Evolutionary conservation across 202 grass and related monocot genomes (phyloP).

Genomic region (Cymbopogon flexuosus): DNA sequence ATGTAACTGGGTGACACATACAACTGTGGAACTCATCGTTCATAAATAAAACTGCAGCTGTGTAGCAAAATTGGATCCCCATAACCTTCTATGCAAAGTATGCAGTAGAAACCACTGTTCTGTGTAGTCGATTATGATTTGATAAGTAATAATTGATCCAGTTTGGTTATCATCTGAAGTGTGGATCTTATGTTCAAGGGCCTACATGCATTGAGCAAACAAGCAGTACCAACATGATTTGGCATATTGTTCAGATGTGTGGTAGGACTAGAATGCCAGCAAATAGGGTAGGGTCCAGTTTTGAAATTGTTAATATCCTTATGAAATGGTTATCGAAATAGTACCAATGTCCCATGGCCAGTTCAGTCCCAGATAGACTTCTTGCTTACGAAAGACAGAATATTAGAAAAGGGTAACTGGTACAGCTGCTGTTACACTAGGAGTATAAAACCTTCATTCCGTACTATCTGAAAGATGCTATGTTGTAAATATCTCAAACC

Average conservation of each 20-base stretch:
- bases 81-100: not conserved
- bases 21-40: not conserved
- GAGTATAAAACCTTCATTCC: not conserved
- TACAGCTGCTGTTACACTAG: not conserved
- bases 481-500: not conserved
- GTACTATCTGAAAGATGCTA: not conserved
- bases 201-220: not conserved
- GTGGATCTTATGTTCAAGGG: not conserved
- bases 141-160: not conserved
- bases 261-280: not conserved
- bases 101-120: not conserved
- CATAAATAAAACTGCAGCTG: not conserved
- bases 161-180: not conserved
- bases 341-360: not conserved
- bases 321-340: constrained; percentile 9
- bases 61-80: not conserved
- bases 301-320: not conserved
- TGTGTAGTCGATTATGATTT: not conserved
- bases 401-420: not conserved
- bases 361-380: constrained; percentile 1
- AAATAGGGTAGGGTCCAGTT: not conserved
- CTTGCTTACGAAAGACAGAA: not conserved
- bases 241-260: too few species aligned
- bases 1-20: not conserved
- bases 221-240: too few species aligned